Base-by-base conservation (phyloP, 306 rosid genomes). In the Malus orientalis region DNA sequence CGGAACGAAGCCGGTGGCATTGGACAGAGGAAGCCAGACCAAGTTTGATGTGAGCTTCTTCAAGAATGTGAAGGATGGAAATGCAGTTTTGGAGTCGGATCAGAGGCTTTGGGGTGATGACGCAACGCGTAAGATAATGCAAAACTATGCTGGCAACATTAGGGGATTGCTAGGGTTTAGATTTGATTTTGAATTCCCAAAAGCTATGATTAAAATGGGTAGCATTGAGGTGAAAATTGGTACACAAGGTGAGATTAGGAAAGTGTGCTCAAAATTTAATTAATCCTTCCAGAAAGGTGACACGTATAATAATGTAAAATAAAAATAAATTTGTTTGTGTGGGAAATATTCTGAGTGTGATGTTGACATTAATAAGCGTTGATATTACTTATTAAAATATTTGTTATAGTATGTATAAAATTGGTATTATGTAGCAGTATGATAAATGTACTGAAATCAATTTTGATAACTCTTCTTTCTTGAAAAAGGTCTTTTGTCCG, bases 121-220 rank as follows among this genome's bases (percentile, higher is more conserved):
- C 33, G 57, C 60, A 19, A 86, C 93, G 0, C 69, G 70, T 60
- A 81, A 40, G 45, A 71, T 87, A 53, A 88, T 88, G 57, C 78
- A 88, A 59, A 85, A 81, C 11, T 90, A 90, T 84, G 97, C 84
- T 2, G 91, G 96, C 11, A 85, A 14, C 42, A n/a, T 87, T 23
- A 81, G 89, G 80, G 91, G 90, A 49, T 51, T 89, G 5, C 40
- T 90, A 18, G 93, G 97, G 20, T 74, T 92, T 27, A 86, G 90
- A 80, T 93, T 86, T 81, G 81, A 83, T 15, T 65, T 44, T 49
- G 97, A 90, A 45, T 93, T 93, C 69, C 85, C 88, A 3, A 93
- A 89, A 69, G 91, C 96, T 51, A 93, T 90, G 94, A 42, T 90
- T 23, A 93, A 89, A 77, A 65, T 93, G 91, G 85, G 98, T 23